phyloP scores from a whole-genome alignment of 2,329 filamentous ascomycete species.

The Talaromyces sp. region DNA sequence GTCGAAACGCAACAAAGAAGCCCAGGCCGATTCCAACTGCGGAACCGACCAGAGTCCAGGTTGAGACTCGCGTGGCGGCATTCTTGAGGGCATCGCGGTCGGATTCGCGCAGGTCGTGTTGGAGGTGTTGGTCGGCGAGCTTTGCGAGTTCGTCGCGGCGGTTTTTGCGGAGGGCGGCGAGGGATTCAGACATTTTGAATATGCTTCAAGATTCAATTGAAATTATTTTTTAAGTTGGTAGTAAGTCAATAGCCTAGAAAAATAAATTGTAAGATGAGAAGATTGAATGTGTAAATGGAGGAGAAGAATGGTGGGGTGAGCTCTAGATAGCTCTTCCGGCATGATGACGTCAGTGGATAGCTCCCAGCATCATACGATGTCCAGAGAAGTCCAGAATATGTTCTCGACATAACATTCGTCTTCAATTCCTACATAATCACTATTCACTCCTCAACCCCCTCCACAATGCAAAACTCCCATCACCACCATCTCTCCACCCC shows the following conservation, averaged over 20 bases:
- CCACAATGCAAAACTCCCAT: background rate
- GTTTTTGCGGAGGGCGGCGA: conserved; percentile 48
- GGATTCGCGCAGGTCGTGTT: conserved; percentile 56
- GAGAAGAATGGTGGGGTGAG: conserved; percentile 1
- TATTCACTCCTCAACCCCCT: background rate
- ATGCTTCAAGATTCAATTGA: background rate
- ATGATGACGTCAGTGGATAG: conserved; percentile 11
- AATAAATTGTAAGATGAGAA: too few species aligned
- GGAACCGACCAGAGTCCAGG: conserved; percentile 58
- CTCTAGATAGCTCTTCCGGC: background rate
- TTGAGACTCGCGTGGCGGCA: conserved; percentile 55
- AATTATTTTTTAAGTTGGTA: background rate
- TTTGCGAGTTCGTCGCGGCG: conserved; percentile 50
- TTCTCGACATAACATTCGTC: background rate
- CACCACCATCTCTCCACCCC: conserved; percentile 65
- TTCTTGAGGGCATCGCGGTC: conserved; percentile 58
- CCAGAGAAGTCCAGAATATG: background rate
- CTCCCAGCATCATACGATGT: background rate
- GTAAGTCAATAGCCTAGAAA: background rate
- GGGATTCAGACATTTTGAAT: conserved; percentile 36
- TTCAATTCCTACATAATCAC: background rate
- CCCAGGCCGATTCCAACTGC: conserved; percentile 60
- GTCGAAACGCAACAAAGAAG: conserved; percentile 54
- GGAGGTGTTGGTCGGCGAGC: conserved; percentile 57
- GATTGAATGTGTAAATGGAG: conserved; percentile 17